Evolutionary conservation across 306 rosid species (phyloP).

Genomic region (Cucurbita maxima): DNA sequence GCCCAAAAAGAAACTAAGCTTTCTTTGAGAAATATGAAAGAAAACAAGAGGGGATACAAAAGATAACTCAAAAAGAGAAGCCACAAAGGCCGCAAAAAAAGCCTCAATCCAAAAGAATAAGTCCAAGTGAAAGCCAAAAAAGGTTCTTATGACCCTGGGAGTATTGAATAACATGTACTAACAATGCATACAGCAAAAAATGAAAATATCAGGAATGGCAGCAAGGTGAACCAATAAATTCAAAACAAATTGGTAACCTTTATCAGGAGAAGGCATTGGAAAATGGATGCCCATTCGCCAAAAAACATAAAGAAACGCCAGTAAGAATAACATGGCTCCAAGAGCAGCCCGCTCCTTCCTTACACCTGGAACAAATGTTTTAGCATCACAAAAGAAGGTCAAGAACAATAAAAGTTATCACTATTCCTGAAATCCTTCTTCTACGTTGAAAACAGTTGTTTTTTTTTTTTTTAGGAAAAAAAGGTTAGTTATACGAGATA

Average conservation of each 20-base stretch:
- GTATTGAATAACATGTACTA: neutral
- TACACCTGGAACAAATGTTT: slow-evolving; percentile 22
- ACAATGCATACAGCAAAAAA: neutral
- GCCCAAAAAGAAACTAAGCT: neutral
- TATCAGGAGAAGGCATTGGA: slow-evolving; percentile 87
- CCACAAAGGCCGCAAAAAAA: too few relatives aligned
- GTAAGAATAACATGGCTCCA: slow-evolving; percentile 58
- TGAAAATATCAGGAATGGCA: neutral
- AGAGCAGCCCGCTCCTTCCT: slow-evolving; percentile 73
- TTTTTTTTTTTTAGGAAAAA: neutral
- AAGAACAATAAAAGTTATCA: neutral
- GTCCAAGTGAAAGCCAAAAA: too few relatives aligned
- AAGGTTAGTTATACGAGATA: neutral
- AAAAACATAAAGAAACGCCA: slow-evolving; percentile 77
- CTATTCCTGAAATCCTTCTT: neutral
- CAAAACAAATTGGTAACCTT: slow-evolving; percentile 25
- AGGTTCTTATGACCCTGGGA: neutral
- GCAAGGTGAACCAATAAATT: neutral
- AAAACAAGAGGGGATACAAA: too few relatives aligned
- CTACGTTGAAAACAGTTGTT: neutral
- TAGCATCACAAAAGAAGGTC: neutral
- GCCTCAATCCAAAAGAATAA: too few relatives aligned
- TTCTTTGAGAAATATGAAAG: too few relatives aligned
- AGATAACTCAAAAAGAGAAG: too few relatives aligned
- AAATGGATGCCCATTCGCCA: slow-evolving; percentile 99